Evolutionary conservation across 1,284 basidiomycete species (phyloP).

Genomic region (Porodaedalea pini): DNA sequence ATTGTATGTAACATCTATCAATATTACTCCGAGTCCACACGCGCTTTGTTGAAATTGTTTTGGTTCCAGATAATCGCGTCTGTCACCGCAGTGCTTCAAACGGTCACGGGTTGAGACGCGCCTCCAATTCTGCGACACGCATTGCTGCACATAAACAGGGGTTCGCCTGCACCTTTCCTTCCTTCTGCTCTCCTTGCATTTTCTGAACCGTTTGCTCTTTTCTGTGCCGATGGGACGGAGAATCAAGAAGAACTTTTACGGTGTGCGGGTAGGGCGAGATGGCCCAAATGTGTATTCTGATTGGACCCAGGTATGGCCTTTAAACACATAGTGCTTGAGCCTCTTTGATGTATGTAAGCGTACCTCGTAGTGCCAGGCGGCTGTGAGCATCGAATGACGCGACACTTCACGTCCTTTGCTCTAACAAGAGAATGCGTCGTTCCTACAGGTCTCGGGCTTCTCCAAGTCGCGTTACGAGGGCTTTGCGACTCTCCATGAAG

Average conservation of each 20-base stretch:
- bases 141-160: too few species aligned
- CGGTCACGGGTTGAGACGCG: too few species aligned
- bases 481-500: conserved; percentile 31
- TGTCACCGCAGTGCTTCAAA: too few species aligned
- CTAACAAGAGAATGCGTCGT: too few species aligned
- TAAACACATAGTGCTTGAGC: background rate
- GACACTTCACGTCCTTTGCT: background rate
- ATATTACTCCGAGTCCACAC: background rate
- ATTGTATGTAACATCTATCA: background rate
- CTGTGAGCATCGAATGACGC: background rate
- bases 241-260: conserved; percentile 30
- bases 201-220: background rate
- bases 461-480: conserved; percentile 33
- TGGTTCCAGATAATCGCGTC: too few species aligned
- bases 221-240: conserved; percentile 24
- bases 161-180: too few species aligned
- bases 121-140: too few species aligned
- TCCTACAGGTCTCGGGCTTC: conserved; percentile 28
- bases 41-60: too few species aligned
- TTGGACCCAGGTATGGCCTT: conserved; percentile 27
- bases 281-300: conserved; percentile 33
- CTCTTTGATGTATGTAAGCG: background rate
- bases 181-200: background rate
- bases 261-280: conserved; percentile 33
- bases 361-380: conserved; percentile 5